phyloP scores from a whole-genome alignment of 192 early-diverging fungal genomes.

The Umbelopsis sp. region DNA sequence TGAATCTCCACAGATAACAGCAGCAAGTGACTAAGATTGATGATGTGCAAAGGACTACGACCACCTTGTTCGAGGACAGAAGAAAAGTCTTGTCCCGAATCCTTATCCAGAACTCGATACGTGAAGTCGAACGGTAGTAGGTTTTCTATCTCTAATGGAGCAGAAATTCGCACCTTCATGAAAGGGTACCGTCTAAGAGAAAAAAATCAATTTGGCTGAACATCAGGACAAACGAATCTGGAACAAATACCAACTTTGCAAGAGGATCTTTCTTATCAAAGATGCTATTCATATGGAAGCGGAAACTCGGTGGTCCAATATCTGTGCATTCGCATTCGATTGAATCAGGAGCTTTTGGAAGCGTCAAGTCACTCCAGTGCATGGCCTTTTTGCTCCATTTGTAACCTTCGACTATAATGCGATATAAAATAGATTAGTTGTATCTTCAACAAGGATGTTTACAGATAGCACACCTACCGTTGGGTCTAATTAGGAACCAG shows the following conservation, averaged over 20 bases:
- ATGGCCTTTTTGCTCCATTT: conserved; percentile 68
- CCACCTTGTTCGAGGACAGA: neutral
- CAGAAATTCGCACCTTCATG: conserved; percentile 56
- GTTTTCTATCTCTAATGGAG: conserved; percentile 78
- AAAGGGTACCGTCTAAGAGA: conserved; percentile 58
- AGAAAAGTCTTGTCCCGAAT: conserved; percentile 1
- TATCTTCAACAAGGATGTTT: neutral
- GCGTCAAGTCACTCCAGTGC: conserved; percentile 67
- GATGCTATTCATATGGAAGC: conserved; percentile 49
- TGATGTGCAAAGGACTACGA: neutral
- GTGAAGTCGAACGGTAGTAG: conserved; percentile 73
- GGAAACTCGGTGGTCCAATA: conserved; percentile 38
- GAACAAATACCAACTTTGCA: conserved; percentile 5
- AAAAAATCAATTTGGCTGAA: neutral
- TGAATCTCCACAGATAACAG: conserved; percentile 6
- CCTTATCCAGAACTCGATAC: conserved; percentile 2
- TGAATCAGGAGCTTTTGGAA: conserved; percentile 27
- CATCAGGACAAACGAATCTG: neutral
- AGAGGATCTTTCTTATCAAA: conserved; percentile 34
- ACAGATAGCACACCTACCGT: conserved; percentile 35
- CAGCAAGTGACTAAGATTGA: neutral
- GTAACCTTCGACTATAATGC: conserved; percentile 50
- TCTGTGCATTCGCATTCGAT: conserved; percentile 39
- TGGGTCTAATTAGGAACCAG: conserved; percentile 70
- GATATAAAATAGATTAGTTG: neutral